phyloP scores from a whole-genome alignment of 345 rosid species.

The Salix udensis region DNA sequence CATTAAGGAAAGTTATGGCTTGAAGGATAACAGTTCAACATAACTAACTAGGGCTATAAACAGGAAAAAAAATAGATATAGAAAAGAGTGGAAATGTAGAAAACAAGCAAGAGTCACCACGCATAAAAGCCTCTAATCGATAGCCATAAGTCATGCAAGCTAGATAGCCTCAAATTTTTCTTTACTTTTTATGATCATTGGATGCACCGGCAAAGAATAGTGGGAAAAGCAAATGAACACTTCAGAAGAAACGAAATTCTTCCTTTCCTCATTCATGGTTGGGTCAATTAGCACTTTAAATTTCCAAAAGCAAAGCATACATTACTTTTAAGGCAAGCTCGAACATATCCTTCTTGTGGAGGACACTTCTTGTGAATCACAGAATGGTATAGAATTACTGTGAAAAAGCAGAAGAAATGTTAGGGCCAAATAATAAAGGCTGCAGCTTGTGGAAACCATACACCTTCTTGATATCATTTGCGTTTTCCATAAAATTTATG shows the following conservation, averaged over 20 bases:
- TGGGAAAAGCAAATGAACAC: neutral
- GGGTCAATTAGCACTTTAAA: slow-evolving; percentile 9
- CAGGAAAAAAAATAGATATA: neutral
- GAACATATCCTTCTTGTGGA: slow-evolving; percentile 66
- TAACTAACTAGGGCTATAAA: neutral
- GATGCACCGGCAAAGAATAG: neutral
- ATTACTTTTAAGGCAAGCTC: slow-evolving; percentile 89
- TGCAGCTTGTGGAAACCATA: neutral
- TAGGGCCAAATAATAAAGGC: neutral
- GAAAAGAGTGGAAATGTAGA: neutral
- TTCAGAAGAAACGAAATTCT: neutral
- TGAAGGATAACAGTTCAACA: neutral
- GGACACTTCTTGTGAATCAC: slow-evolving; percentile 76
- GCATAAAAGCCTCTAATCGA: neutral
- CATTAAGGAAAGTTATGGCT: neutral
- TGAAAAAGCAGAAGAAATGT: slow-evolving; percentile 18
- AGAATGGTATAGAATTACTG: slow-evolving; percentile 88
- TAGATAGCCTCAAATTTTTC: neutral
- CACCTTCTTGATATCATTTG: neutral
- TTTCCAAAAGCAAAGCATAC: slow-evolving; percentile 29
- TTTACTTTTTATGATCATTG: neutral
- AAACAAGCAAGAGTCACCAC: neutral
- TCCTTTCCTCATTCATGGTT: neutral
- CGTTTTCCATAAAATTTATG: neutral
- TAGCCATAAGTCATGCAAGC: neutral